phyloP scores from a whole-genome alignment of 805 yeast species.

The Kuraishia hungarica region DNA sequence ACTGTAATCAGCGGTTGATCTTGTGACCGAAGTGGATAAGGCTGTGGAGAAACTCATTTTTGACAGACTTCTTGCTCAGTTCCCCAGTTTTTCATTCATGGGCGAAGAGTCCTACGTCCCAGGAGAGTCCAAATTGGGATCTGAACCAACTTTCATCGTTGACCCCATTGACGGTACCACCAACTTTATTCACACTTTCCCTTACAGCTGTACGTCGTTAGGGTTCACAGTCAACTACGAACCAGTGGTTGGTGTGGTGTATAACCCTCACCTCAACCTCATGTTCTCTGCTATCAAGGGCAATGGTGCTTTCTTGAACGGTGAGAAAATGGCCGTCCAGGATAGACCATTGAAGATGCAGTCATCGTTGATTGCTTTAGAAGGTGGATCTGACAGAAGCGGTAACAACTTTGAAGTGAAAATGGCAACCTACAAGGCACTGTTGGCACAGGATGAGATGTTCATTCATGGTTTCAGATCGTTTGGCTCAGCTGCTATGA shows the following conservation, averaged over 20 bases:
- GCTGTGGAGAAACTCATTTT: conserved; percentile 36
- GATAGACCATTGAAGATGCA: conserved; percentile 33
- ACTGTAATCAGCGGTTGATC: conserved; percentile 36
- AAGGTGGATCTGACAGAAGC: conserved; percentile 52
- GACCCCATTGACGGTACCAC: conserved; percentile 65
- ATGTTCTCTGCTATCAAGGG: conserved; percentile 48
- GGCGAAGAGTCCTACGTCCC: conserved; percentile 54
- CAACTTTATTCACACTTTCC: conserved; percentile 55
- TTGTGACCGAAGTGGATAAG: conserved; percentile 55
- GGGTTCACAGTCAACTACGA: conserved; percentile 41
- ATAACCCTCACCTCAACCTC: conserved; percentile 47
- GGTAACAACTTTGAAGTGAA: conserved; percentile 44
- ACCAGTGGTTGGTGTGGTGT: conserved; percentile 60
- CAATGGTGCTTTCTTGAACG: conserved; percentile 46
- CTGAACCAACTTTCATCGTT: conserved; percentile 53
- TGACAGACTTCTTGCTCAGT: conserved; percentile 21
- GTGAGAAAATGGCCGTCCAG: conserved; percentile 22
- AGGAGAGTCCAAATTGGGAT: conserved; percentile 36
- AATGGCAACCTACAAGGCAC: conserved; percentile 34
- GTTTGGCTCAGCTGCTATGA: conserved; percentile 60
- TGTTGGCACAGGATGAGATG: conserved; percentile 42
- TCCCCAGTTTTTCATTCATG: conserved; percentile 43
- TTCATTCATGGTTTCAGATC: conserved; percentile 55
- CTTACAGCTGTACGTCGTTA: conserved; percentile 52
- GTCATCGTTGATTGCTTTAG: conserved; percentile 47